phyloP scores from a whole-genome alignment of 495 filamentous ascomycete species.

The Penicillium herquei region DNA sequence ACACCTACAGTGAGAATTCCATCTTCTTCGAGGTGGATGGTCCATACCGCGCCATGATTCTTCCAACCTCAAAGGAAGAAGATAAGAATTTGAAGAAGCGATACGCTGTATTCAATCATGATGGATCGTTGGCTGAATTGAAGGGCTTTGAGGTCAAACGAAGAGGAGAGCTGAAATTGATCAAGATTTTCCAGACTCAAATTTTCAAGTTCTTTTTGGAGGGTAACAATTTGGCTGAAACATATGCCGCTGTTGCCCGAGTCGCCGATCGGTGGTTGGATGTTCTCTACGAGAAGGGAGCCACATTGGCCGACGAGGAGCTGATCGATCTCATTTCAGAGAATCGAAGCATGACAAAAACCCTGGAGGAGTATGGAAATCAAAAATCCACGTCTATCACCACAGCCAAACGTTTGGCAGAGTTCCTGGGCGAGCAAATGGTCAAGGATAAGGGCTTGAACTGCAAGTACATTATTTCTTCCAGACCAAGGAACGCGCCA shows the following conservation, averaged over 20 bases:
- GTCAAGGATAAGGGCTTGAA: constrained; percentile 98
- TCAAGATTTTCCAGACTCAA: constrained; percentile 99
- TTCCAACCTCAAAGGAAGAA: constrained; percentile 97
- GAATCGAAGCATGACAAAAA: constrained; percentile 96
- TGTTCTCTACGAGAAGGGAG: constrained; percentile 81
- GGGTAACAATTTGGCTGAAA: constrained; percentile 79
- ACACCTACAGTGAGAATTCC: constrained; percentile 95
- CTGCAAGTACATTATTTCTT: constrained; percentile 98
- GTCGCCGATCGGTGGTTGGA: constrained; percentile 97
- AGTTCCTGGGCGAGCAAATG: constrained; percentile 98
- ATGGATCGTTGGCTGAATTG: constrained; percentile 92
- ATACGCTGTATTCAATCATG: constrained; percentile 98
- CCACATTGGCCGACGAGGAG: constrained; percentile 90
- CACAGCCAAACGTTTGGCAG: constrained; percentile 90
- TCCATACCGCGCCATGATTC: constrained; percentile 94
- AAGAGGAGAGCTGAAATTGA: constrained; percentile 95
- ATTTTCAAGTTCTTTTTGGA: constrained; percentile 99
- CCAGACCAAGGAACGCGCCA: constrained; percentile 79
- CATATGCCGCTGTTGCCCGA: constrained; percentile 87
- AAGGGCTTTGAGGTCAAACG: constrained; percentile 99
- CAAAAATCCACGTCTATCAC: constrained; percentile 99
- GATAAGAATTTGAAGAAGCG: constrained; percentile 99
- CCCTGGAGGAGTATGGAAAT: constrained; percentile 88
- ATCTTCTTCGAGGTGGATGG: constrained; percentile 99
- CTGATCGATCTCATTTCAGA: constrained; percentile 98